Conservation (phyloP, 1,284 basidiomycete genomes). For the Ustilago cynodontis region DNA sequence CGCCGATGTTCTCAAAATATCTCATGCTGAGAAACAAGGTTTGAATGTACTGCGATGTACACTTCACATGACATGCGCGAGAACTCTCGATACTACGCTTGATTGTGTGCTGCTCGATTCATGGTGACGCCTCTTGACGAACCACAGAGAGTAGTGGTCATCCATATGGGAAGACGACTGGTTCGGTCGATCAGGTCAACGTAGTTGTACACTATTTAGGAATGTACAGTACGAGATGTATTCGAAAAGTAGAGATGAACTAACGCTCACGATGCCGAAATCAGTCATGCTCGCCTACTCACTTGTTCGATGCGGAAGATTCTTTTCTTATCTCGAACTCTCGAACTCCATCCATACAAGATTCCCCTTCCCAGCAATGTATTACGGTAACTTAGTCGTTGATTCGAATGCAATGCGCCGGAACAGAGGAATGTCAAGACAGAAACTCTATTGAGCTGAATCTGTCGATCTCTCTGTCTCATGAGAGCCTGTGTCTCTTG, state of each 20-base stretch:
- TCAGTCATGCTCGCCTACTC: too few species aligned
- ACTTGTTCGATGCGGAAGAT: slow-evolving; percentile 12
- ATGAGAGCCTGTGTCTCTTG: not conserved
- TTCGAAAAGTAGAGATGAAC: not conserved
- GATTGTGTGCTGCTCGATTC: too few species aligned
- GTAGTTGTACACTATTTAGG: not conserved
- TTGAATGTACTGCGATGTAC: not conserved
- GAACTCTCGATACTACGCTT: too few species aligned
- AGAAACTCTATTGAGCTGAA: not conserved
- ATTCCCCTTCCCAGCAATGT: not conserved
- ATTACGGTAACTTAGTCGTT: too few species aligned
- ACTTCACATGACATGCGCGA: too few species aligned
- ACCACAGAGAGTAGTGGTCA: too few species aligned
- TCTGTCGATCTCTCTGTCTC: slow-evolving; percentile 5
- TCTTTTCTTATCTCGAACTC: not conserved
- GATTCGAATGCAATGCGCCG: too few species aligned
- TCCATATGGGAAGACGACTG: not conserved
- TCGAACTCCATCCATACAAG: not conserved
- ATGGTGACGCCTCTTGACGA: too few species aligned
- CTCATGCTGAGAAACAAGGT: not conserved
- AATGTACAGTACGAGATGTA: slow-evolving; percentile 4
- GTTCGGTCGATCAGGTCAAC: not conserved
- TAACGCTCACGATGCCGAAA: not conserved
- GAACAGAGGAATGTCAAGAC: not conserved
- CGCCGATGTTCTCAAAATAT: slow-evolving; percentile 8